phyloP scores from a whole-genome alignment of 1,139 yeast genomes.

The Yamadazyma membranifaciens region DNA sequence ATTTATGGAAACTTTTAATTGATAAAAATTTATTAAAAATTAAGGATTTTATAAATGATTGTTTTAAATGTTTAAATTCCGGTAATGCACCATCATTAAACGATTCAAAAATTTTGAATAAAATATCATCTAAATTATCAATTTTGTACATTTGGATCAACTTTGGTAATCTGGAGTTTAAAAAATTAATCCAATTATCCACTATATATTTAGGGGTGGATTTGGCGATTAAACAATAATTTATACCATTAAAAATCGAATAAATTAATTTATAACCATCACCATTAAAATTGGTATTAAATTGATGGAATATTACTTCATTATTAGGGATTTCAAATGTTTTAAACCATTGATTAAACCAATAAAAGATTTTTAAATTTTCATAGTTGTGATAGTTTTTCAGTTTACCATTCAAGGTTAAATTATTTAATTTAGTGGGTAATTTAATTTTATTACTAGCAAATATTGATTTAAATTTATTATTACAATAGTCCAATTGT shows the following conservation, averaged over 20 bases:
- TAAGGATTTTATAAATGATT: conserved; percentile 55
- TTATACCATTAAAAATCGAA: conserved; percentile 19
- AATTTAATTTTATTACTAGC: conserved; percentile 4
- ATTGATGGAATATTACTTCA: conserved; percentile 15
- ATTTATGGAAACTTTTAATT: conserved; percentile 39
- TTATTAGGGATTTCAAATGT: conserved; percentile 23
- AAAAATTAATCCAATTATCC: conserved; percentile 37
- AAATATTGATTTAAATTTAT: conserved; percentile 11
- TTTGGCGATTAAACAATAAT: conserved; percentile 12
- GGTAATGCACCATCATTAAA: conserved; percentile 6
- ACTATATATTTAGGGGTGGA: conserved; percentile 22
- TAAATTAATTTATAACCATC: conserved; percentile 22
- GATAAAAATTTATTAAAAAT: conserved; percentile 36
- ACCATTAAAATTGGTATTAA: conserved; percentile 18
- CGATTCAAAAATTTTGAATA: conserved; percentile 15
- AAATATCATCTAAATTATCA: conserved; percentile 19
- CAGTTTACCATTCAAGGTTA: conserved; percentile 12
- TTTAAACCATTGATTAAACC: conserved; percentile 28
- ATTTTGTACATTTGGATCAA: conserved; percentile 17
- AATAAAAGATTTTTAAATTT: conserved; percentile 27
- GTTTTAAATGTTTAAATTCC: conserved; percentile 44
- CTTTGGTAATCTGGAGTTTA: conserved; percentile 29
- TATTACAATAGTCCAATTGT: conserved; percentile 17
- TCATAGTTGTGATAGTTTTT: conserved; percentile 15
- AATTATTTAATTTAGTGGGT: conserved; percentile 13